Evolutionary conservation across 2,329 filamentous ascomycete species (phyloP).

Genomic region (Cucurbitaria berberidis): DNA sequence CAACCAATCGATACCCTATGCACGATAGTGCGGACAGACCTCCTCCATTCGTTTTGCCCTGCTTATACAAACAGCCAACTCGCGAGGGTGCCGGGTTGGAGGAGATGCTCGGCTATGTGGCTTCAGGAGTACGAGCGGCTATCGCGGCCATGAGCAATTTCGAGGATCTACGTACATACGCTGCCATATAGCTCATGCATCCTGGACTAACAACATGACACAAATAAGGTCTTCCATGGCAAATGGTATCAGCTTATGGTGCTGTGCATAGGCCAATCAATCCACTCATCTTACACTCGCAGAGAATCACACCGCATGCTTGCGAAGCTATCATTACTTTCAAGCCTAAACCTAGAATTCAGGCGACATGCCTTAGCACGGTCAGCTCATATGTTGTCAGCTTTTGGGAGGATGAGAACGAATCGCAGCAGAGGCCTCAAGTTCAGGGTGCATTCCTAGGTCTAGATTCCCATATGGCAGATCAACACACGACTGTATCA

Average conservation of each 20-base stretch:
- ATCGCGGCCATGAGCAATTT: neutral
- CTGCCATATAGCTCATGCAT: neutral
- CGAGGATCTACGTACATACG: neutral
- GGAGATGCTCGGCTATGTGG: neutral
- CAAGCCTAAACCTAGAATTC: neutral
- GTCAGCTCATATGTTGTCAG: slow-evolving; percentile 13
- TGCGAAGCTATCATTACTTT: neutral
- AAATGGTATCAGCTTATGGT: neutral
- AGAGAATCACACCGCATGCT: neutral
- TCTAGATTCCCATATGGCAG: slow-evolving; percentile 7
- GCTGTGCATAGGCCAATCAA: neutral
- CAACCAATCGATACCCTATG: neutral
- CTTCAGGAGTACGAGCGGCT: neutral
- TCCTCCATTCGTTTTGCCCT: neutral
- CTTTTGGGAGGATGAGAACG: slow-evolving; percentile 12
- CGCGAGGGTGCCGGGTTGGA: neutral
- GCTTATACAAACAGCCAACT: neutral
- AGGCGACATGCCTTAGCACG: slow-evolving; percentile 2
- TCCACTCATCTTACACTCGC: neutral
- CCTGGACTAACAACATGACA: neutral
- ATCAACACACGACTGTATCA: slow-evolving; percentile 1
- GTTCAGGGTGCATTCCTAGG: slow-evolving; percentile 2
- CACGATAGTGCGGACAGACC: neutral
- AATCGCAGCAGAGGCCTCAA: slow-evolving; percentile 9
- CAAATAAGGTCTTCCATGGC: neutral